These are phyloP conservation scores for Larix kaempferi DNA, from an alignment of 75 land plant genomes.

Conservation along the genomic window DNA sequence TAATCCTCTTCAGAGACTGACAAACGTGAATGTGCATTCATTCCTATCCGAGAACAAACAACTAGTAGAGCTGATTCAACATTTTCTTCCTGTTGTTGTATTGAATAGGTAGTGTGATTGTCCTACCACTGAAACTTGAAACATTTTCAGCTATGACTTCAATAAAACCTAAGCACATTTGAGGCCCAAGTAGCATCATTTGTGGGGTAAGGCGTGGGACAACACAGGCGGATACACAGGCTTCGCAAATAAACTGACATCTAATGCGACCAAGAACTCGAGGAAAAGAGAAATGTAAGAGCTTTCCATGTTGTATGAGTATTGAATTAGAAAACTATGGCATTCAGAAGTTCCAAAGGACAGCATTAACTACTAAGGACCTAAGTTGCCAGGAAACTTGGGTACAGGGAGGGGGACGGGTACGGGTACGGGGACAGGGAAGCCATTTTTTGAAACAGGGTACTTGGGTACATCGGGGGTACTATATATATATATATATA, in stretches of 20 bases:
- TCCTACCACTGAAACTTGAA: not conserved
- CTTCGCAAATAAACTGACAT: no score
- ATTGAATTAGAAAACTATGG: not conserved
- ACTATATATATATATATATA: no score
- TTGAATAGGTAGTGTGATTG: not conserved
- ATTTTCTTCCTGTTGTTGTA: not conserved
- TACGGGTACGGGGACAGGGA: no score
- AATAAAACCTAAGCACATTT: not conserved
- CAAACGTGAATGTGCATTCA: not conserved
- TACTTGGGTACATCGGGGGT: no score
- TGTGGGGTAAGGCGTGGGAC: no score
- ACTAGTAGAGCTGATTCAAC: not conserved
- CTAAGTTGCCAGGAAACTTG: no score
- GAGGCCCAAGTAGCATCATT: no score
- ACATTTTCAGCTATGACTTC: not conserved
- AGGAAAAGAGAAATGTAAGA: not conserved
- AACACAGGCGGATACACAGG: no score
- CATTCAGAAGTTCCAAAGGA: not conserved
- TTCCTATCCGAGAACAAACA: not conserved
- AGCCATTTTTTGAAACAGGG: no score
- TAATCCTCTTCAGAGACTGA: not conserved
- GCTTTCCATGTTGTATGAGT: not conserved
- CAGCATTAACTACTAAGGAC: not conserved
- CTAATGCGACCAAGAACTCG: not conserved
- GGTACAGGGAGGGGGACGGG: no score